Evolutionary conservation across 1,284 basidiomycete genomes (phyloP), one percentile per base, ranked within the genome.

Genomic region (Heterobasidion occidentale): DNA sequence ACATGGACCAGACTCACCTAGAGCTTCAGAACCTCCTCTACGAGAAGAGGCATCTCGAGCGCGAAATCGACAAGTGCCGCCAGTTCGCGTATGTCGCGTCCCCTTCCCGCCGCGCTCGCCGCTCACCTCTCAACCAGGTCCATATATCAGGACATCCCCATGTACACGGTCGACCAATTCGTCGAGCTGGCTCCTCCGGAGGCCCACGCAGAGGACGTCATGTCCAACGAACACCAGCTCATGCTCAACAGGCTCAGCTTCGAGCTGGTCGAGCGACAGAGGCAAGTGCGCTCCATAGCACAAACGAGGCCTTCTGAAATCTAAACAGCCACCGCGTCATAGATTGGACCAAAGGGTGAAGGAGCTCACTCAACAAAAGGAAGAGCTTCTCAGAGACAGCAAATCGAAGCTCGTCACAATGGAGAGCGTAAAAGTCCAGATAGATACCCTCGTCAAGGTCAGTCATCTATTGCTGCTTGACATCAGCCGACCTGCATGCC

Each of bases 41-140:
- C 62, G 89, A 92, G 70, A 90, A 89, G 67, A 76, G 90, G 35
- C 89, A 92, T 66, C 78, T 92, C 9, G 89, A 92, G 68, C 77
- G 88, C 59, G 89, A 92, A 71, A 92, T 92, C 36, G 89, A 91
- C 64, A 92, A 92, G 68, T 92, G 89, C 70, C 80, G 86, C 55
- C 88, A 91, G 65, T 92, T 92, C 67, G 88, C 86, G 89, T 92
- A 67, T 66, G 87, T 74, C 42, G 46, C 44, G 12, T 46, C 15
- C 33, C 34, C 17, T 17, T 54, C 35, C 35, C 14, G 14, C 48
- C 34, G 35, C 20, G 12, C 34, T 51, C 49, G 54, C 46, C 53
- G 35, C 54, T n/a, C 57, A 52, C 9, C 42, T 52, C 42, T 7
- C 46, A 19, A 38, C 27, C 52, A 73, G 71, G 19, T 90, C 88